Evolutionary conservation across 169 alveolate genomes (phyloP).

Genomic region (Perkinsus chesapeaki): DNA sequence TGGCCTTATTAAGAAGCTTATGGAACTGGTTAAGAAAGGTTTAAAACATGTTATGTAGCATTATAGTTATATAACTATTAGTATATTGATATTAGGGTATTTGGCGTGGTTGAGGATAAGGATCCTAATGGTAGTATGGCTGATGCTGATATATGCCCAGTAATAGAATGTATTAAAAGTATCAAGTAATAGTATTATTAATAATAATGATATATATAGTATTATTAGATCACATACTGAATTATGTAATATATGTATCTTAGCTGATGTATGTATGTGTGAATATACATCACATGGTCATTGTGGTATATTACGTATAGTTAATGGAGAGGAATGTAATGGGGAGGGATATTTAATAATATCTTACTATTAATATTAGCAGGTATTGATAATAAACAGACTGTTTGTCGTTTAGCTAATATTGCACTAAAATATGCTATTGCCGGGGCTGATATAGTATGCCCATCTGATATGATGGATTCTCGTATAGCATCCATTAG

Average conservation of each 20-base stretch:
- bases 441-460: background rate
- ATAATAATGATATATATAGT: background rate
- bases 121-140: background rate
- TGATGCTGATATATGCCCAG: background rate
- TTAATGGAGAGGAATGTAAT: background rate
- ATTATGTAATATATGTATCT: background rate
- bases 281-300: background rate
- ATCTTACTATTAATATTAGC: background rate
- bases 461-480: constrained; percentile 9
- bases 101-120: background rate
- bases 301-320: background rate
- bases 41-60: background rate
- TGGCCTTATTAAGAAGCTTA: background rate
- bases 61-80: no score
- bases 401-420: background rate
- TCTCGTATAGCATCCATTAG: background rate
- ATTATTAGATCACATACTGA: background rate
- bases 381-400: background rate
- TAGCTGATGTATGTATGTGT: background rate
- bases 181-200: background rate
- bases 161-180: background rate
- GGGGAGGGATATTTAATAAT: background rate
- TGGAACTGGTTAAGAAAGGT: background rate
- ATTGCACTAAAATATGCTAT: background rate
- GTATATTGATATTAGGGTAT: background rate